Evolutionary conservation across 2,329 filamentous ascomycete species (phyloP).

Genomic region (Diplodia sapinea): DNA sequence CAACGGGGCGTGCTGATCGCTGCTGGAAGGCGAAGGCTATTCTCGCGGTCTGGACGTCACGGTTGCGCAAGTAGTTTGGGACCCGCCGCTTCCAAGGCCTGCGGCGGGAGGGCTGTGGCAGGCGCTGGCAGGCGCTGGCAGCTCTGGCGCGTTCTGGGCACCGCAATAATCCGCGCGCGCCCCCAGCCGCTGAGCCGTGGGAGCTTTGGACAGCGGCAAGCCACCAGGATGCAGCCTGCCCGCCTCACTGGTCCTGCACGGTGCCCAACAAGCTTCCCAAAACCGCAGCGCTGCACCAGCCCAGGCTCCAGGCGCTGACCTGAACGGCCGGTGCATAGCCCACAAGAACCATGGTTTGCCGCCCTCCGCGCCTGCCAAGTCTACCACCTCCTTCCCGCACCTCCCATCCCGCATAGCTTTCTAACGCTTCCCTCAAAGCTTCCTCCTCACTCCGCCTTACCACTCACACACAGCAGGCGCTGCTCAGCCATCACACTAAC

Average conservation of each 20-base stretch:
- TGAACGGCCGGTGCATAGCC: background rate
- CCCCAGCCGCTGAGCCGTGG: background rate
- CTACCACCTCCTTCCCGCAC: background rate
- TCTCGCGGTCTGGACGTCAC: conserved; percentile 11
- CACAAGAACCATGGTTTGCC: conserved; percentile 26
- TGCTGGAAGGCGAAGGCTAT: background rate
- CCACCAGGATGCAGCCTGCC: background rate
- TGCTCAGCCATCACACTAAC: background rate
- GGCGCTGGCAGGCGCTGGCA: background rate
- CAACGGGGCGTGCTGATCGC: conserved; percentile 1
- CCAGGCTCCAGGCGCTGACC: conserved; percentile 17
- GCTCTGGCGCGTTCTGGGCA: conserved; percentile 5
- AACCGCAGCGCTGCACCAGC: conserved; percentile 24
- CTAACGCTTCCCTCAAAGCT: conserved; percentile 8
- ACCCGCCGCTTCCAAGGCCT: background rate
- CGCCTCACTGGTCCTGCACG: conserved; percentile 7
- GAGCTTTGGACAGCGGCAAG: conserved; percentile 3
- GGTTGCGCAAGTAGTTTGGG: conserved; percentile 7
- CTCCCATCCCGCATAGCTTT: background rate
- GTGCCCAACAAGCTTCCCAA: conserved; percentile 27
- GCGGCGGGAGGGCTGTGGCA: background rate
- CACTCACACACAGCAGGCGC: conserved; percentile 16
- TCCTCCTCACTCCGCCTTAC: background rate
- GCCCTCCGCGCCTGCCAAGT: conserved; percentile 21
- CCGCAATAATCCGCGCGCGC: conserved; percentile 9